A percentile compares a stretch with the other conserved stretches of the same genome.
Conservation (phyloP, 2,329 filamentous ascomycete species). For the Cercospora beticola region DNA sequence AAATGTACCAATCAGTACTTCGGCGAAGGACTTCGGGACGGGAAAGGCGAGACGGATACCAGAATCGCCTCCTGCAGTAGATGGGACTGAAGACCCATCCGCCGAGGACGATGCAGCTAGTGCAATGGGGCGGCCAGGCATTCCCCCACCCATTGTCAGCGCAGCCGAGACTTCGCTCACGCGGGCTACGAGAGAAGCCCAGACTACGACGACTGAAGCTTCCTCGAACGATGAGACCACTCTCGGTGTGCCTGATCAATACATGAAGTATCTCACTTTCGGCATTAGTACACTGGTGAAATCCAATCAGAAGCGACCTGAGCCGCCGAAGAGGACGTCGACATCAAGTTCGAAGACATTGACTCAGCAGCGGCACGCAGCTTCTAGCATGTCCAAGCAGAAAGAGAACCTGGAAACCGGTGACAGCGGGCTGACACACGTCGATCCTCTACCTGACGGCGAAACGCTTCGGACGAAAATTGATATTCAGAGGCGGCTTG, state of each 20-base stretch:
- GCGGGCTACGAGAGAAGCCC: constrained; percentile 42
- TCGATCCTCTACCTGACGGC: constrained; percentile 42
- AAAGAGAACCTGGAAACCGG: constrained; percentile 16
- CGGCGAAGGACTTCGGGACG: constrained; percentile 18
- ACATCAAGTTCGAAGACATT: constrained; percentile 31
- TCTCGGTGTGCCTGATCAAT: constrained; percentile 48
- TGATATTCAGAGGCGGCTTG: constrained; percentile 49
- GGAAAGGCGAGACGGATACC: not conserved
- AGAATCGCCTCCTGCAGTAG: not conserved
- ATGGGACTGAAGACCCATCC: not conserved
- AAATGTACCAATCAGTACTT: constrained; percentile 11
- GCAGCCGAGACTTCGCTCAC: constrained; percentile 47
- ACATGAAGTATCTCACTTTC: constrained; percentile 54
- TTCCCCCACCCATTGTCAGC: constrained; percentile 50
- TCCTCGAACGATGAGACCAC: constrained; percentile 36
- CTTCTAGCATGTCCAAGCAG: constrained; percentile 9
- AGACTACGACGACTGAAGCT: constrained; percentile 28
- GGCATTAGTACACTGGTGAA: constrained; percentile 42
- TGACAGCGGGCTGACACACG: constrained; percentile 22
- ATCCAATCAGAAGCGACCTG: constrained; percentile 26
- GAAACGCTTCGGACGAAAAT: constrained; percentile 60
- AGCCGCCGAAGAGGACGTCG: constrained; percentile 25
- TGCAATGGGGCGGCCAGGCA: constrained; percentile 36
- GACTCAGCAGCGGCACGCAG: constrained; percentile 16
- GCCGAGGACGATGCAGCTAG: constrained; percentile 11